A percentile compares a stretch with the other conserved stretches of the same genome.
Evolutionary conservation across 805 yeast species (phyloP).

Genomic region (Metschnikowia hibisci): DNA sequence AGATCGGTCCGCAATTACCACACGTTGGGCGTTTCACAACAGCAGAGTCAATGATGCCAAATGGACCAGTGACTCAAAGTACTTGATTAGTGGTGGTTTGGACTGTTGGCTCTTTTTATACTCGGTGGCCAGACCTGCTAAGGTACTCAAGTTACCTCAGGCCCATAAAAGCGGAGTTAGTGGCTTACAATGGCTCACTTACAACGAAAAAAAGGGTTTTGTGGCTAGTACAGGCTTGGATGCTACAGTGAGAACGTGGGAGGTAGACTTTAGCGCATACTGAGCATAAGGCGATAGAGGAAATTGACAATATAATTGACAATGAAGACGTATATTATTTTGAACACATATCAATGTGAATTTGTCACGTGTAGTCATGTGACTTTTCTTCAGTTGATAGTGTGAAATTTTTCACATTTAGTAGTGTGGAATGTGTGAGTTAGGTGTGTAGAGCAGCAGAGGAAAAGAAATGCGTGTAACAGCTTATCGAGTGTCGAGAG

Average conservation of each 20-base stretch:
- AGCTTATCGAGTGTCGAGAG: no score
- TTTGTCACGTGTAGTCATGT: no score
- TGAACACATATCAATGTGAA: no score
- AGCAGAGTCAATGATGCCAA: conserved; percentile 71
- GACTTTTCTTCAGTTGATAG: no score
- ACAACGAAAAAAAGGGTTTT: conserved; percentile 29
- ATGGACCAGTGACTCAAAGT: conserved; percentile 76
- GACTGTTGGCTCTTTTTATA: conserved; percentile 81
- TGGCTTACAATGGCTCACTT: conserved; percentile 64
- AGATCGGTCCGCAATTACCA: conserved; percentile 59
- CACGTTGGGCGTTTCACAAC: conserved; percentile 95
- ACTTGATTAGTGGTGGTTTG: conserved; percentile 72
- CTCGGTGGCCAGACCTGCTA: conserved; percentile 73
- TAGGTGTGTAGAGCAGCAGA: no score
- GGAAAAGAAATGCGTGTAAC: no score
- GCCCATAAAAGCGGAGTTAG: conserved; percentile 89
- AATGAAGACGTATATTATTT: no score
- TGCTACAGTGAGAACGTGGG: conserved; percentile 77
- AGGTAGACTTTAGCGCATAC: conserved; percentile 26
- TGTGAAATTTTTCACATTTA: no score
- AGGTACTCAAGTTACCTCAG: conserved; percentile 65
- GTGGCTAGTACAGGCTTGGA: conserved; percentile 77
- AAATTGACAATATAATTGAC: no score
- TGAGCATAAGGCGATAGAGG: not conserved
- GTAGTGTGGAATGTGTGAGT: no score